Evolutionary conservation across 805 yeast species (phyloP).

Genomic region (Wickerhamiella lipophila): DNA sequence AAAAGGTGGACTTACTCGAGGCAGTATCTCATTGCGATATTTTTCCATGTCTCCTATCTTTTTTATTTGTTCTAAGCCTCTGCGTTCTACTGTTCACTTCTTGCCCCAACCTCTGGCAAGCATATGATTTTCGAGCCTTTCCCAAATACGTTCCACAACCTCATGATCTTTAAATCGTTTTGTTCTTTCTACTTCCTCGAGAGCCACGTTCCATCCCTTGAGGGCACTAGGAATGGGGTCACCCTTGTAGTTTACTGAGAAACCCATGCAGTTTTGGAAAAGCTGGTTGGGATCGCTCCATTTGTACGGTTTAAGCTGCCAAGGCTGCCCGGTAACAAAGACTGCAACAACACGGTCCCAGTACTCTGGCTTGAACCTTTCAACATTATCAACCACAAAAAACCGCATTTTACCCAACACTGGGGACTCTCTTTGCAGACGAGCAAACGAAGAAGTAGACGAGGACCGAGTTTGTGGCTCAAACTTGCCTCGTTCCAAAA

Average conservation of each 20-base stretch:
- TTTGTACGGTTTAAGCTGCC: slow-evolving; percentile 89
- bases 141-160: slow-evolving; percentile 78
- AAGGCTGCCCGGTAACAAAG: slow-evolving; percentile 90
- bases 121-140: slow-evolving; percentile 61
- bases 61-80: too few relatives aligned
- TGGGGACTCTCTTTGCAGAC: slow-evolving; percentile 44
- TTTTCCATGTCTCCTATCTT: too few relatives aligned
- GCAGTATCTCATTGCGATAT: too few relatives aligned
- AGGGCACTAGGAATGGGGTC: slow-evolving; percentile 68
- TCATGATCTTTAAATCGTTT: slow-evolving; percentile 82
- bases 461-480: slow-evolving; percentile 37
- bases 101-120: slow-evolving; percentile 46
- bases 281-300: slow-evolving; percentile 67
- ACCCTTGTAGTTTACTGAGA: slow-evolving; percentile 58
- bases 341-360: slow-evolving; percentile 97
- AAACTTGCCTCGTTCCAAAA: slow-evolving; percentile 59
- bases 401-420: slow-evolving; percentile 49
- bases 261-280: slow-evolving; percentile 78
- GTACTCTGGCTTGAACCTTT: slow-evolving; percentile 83
- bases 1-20: too few relatives aligned
- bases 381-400: slow-evolving; percentile 78
- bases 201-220: slow-evolving; percentile 79
- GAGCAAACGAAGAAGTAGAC: slow-evolving; percentile 32
- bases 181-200: slow-evolving; percentile 62
- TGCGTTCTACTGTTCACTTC: not conserved